phyloP scores from a whole-genome alignment of 106 monocot species.

The Narthecium ossifragum region DNA sequence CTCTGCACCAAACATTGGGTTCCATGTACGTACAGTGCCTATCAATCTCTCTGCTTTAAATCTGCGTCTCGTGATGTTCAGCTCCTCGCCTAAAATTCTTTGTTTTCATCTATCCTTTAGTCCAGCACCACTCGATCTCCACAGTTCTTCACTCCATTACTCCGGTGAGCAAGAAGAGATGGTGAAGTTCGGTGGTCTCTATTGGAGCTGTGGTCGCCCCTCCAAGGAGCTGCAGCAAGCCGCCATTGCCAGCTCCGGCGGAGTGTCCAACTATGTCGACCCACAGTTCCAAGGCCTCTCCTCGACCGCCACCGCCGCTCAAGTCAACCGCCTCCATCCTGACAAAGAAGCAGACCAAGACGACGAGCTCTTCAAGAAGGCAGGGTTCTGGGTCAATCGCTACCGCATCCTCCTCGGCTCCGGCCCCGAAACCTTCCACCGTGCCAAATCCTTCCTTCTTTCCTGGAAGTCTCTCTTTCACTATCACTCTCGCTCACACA shows the following conservation, averaged over 20 bases:
- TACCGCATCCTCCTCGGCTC: conserved; percentile 76
- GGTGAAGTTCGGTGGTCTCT: conserved; percentile 26
- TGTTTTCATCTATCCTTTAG: too few species aligned
- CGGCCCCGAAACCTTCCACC: conserved; percentile 54
- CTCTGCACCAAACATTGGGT: too few species aligned
- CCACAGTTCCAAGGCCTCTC: conserved; percentile 37
- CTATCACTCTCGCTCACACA: not conserved
- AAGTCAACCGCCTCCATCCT: too few species aligned
- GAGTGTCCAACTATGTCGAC: conserved; percentile 74
- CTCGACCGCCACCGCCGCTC: not conserved
- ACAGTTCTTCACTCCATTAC: too few species aligned
- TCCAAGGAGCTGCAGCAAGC: conserved; percentile 60
- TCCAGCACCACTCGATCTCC: too few species aligned
- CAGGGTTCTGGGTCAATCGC: conserved; percentile 86
- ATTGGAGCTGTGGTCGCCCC: conserved; percentile 57
- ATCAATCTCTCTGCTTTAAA: too few species aligned
- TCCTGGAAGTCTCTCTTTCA: conserved; percentile 53
- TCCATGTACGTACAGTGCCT: too few species aligned
- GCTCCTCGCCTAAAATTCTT: too few species aligned
- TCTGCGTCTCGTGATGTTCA: too few species aligned
- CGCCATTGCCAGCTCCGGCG: conserved; percentile 37
- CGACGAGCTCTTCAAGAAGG: conserved; percentile 17
- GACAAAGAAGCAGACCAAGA: too few species aligned
- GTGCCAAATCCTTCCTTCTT: conserved; percentile 67
- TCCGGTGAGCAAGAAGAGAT: conserved; percentile 7